Evolutionary conservation across 371 early-diverging fungal species (phyloP).

Genomic region (Zancudomyces culisetae): DNA sequence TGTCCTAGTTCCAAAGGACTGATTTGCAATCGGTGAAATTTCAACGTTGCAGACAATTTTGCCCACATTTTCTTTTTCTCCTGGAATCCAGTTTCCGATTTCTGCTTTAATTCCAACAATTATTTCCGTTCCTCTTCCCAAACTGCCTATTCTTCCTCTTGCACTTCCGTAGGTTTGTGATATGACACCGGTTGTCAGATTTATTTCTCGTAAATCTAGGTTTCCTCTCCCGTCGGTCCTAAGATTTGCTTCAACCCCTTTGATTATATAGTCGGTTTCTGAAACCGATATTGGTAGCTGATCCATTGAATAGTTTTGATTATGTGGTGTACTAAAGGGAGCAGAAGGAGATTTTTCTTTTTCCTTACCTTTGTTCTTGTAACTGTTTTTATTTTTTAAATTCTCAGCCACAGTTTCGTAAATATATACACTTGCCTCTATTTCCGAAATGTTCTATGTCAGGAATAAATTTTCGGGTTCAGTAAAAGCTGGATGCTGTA

Average conservation of each 20-base stretch:
- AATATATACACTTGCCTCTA: too few relatives aligned
- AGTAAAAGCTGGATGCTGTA: too few relatives aligned
- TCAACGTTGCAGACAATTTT: constrained; percentile 67
- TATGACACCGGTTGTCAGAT: constrained; percentile 58
- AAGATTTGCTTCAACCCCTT: constrained; percentile 59
- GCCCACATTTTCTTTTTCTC: constrained; percentile 36
- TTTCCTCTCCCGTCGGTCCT: constrained; percentile 74
- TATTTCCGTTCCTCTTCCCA: constrained; percentile 52
- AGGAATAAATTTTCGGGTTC: too few relatives aligned
- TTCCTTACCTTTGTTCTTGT: too few relatives aligned
- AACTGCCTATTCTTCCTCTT: constrained; percentile 45
- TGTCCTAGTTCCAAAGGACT: constrained; percentile 57
- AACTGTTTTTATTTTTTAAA: too few relatives aligned
- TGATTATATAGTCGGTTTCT: constrained; percentile 62
- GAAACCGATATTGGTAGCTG: constrained; percentile 40
- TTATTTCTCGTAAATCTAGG: constrained; percentile 53
- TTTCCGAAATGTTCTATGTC: too few relatives aligned
- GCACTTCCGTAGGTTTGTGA: constrained; percentile 79
- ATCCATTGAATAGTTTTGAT: too few relatives aligned
- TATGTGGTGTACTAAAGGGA: too few relatives aligned
- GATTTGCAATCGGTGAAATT: constrained; percentile 71
- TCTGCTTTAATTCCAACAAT: constrained; percentile 86
- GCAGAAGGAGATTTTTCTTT: too few relatives aligned
- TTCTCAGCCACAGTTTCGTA: too few relatives aligned
- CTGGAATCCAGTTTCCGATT: constrained; percentile 44